phyloP scores from a whole-genome alignment of 2,329 filamentous ascomycete species.

The Ramularia endophylla region DNA sequence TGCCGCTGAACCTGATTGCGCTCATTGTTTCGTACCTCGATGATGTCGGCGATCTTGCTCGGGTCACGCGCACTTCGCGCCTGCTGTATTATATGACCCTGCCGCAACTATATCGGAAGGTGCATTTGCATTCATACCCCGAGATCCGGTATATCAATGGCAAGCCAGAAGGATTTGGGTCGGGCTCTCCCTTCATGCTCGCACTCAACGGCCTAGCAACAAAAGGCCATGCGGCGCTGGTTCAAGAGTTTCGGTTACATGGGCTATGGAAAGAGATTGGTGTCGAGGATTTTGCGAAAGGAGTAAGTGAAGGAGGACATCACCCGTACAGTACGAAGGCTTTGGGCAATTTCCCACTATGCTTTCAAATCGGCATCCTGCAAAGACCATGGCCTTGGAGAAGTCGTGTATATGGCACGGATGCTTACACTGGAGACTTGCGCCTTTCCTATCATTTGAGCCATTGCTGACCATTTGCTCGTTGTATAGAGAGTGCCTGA shows the following conservation, averaged over 20 bases:
- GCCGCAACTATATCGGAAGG: conserved; percentile 53
- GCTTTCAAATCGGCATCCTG: no score
- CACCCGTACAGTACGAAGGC: no score
- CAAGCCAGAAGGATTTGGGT: conserved; percentile 55
- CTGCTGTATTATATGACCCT: conserved; percentile 60
- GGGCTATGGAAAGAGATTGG: conserved; percentile 55
- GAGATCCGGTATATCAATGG: conserved; percentile 54
- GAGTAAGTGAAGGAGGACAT: no score
- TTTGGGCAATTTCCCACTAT: no score
- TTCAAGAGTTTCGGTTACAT: conserved; percentile 47
- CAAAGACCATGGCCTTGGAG: no score
- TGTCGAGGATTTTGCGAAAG: conserved; percentile 52
- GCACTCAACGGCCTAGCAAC: conserved; percentile 58
- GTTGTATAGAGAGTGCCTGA: no score
- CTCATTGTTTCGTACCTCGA: conserved; percentile 54
- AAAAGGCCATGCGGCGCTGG: conserved; percentile 47
- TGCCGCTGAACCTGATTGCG: conserved; percentile 55
- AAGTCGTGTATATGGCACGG: no score
- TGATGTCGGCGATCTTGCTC: conserved; percentile 52
- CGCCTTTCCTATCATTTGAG: no score
- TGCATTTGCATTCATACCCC: conserved; percentile 53
- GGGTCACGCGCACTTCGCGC: conserved; percentile 54
- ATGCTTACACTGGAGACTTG: no score
- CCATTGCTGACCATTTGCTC: no score
- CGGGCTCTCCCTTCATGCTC: conserved; percentile 58